These are phyloP conservation scores for Vitis vinifera DNA, from an alignment of 164 flowering plant genomes.

Conservation along the genomic window ASM3070453v1 NC_081815.1:5227501-5228000, in stretches of 20 bases:
- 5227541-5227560: neutral
- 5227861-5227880: neutral
- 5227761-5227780: constrained; percentile 6
- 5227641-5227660: neutral
- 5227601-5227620: constrained; percentile 1
- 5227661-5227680: constrained; percentile 6
- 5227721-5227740: constrained; percentile 7
- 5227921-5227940: neutral
- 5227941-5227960: neutral
- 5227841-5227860: neutral
- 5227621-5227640: constrained; percentile 14
- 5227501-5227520: neutral
- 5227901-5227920: neutral
- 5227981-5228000: neutral
- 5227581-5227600: neutral
- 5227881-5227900: constrained; percentile 1
- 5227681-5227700: constrained; percentile 8
- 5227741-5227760: constrained; percentile 6
- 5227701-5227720: neutral
- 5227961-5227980: neutral
- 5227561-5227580: neutral
- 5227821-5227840: neutral
- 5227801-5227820: neutral
- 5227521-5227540: neutral
- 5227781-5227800: constrained; percentile 11